Evolutionary conservation across 2,329 filamentous ascomycete genomes (phyloP).

Genomic region (Fusarium tricinctum): DNA sequence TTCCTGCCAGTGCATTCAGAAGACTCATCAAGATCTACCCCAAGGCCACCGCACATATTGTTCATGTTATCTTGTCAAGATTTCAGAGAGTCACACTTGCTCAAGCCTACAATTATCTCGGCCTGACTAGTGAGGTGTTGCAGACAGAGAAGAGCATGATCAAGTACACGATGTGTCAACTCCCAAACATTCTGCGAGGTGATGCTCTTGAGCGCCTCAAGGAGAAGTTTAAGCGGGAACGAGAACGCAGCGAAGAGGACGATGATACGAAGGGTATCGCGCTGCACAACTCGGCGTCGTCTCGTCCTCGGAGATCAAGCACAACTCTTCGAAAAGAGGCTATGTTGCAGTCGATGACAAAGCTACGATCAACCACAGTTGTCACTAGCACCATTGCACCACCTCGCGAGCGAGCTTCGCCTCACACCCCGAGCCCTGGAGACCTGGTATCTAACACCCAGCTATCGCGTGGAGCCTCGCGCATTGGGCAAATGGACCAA

Average conservation of each 20-base stretch:
- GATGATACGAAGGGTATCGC: constrained; percentile 92
- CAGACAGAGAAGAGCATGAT: constrained; percentile 95
- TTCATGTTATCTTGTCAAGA: constrained; percentile 95
- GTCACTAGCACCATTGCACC: constrained; percentile 58
- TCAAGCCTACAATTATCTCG: constrained; percentile 94
- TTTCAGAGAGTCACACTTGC: constrained; percentile 95
- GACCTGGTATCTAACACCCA: constrained; percentile 87
- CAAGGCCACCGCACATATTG: constrained; percentile 95
- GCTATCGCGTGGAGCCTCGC: constrained; percentile 71
- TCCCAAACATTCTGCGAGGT: constrained; percentile 91
- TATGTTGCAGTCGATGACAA: constrained; percentile 75
- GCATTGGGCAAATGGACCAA: constrained; percentile 50
- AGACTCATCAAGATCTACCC: constrained; percentile 94
- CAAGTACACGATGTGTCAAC: constrained; percentile 89
- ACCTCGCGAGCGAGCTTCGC: constrained; percentile 58
- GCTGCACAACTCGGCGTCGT: constrained; percentile 81
- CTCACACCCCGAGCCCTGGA: constrained; percentile 74
- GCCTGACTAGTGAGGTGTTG: constrained; percentile 90
- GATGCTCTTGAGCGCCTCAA: constrained; percentile 87
- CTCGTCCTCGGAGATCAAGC: constrained; percentile 78
- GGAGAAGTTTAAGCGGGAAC: constrained; percentile 90
- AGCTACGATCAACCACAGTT: constrained; percentile 61
- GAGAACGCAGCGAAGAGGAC: constrained; percentile 83
- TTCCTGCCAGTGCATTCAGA: constrained; percentile 94
- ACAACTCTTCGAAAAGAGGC: constrained; percentile 84